A percentile compares a stretch with the other conserved stretches of the same genome.
phyloP scores from a whole-genome alignment of 768 basidiomycete species.

The Lactarius pseudohatsudake region DNA sequence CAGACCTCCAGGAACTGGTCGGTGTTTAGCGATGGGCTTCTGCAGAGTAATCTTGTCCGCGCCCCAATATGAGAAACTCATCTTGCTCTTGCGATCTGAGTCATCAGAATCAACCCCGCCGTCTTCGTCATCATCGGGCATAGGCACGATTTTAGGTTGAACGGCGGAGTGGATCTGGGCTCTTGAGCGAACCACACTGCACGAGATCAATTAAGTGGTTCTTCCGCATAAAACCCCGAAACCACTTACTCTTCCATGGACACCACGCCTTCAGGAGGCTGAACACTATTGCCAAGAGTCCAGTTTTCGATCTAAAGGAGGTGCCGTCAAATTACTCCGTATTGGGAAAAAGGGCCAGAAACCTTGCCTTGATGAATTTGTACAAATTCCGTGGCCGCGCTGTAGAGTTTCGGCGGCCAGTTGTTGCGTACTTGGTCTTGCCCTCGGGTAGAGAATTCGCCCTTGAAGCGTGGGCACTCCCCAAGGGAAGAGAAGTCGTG shows the following conservation, averaged over 20 bases:
- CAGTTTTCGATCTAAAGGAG: constrained; percentile 74
- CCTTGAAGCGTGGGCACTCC: constrained; percentile 62
- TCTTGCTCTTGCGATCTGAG: constrained; percentile 87
- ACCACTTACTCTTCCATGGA: constrained; percentile 85
- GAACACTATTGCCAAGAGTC: constrained; percentile 75
- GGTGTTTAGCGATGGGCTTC: constrained; percentile 63
- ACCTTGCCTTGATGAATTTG: constrained; percentile 81
- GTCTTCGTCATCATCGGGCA: constrained; percentile 63
- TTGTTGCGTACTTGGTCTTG: constrained; percentile 81
- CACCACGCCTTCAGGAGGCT: constrained; percentile 77
- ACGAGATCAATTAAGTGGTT: constrained; percentile 17
- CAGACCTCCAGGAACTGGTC: constrained; percentile 34
- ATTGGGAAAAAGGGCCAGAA: constrained; percentile 19
- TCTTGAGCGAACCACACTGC: constrained; percentile 70
- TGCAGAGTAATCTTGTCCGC: constrained; percentile 89
- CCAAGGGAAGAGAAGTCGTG: constrained; percentile 79
- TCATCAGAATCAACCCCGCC: constrained; percentile 72
- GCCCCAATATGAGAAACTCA: constrained; percentile 94
- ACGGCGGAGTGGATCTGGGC: constrained; percentile 55
- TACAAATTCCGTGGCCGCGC: constrained; percentile 89
- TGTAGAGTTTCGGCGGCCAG: constrained; percentile 71
- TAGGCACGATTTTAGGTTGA: constrained; percentile 65
- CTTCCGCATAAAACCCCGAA: constrained; percentile 5
- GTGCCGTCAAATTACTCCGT: constrained; percentile 18
- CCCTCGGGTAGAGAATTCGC: constrained; percentile 84